Evolutionary conservation across 495 filamentous ascomycete species (phyloP).

Genomic region (Trichoderma orchidacearum): DNA sequence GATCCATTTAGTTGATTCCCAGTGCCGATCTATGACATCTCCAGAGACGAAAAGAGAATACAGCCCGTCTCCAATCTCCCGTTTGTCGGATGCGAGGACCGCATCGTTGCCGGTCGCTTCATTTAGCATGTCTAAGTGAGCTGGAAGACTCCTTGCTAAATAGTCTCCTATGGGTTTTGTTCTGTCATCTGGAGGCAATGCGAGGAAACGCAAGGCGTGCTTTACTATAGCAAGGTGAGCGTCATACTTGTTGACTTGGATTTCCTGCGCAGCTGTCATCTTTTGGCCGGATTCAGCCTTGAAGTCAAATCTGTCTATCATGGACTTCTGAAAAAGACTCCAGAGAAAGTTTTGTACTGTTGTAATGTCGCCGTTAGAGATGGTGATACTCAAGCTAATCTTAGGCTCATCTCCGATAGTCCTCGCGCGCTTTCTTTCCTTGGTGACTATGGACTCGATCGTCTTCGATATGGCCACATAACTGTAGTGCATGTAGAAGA

Average conservation of each 20-base stretch:
- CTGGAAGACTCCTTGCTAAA: neutral
- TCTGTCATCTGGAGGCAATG: slow-evolving; percentile 4
- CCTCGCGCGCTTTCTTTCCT: slow-evolving; percentile 6
- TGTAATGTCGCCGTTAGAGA: slow-evolving; percentile 10
- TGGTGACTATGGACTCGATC: slow-evolving; percentile 3
- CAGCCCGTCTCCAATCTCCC: slow-evolving; percentile 11
- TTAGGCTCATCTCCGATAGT: slow-evolving; percentile 9
- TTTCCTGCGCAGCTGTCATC: slow-evolving; percentile 5
- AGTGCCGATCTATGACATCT: slow-evolving; percentile 10
- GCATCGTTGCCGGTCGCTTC: slow-evolving; percentile 9
- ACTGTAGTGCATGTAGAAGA: slow-evolving; percentile 5
- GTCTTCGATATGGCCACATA: slow-evolving; percentile 5
- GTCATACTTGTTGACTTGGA: slow-evolving; percentile 12
- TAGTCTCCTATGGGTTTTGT: slow-evolving; percentile 4
- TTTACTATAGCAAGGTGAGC: slow-evolving; percentile 11
- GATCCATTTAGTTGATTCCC: neutral
- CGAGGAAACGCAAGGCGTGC: slow-evolving; percentile 8
- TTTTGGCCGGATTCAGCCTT: slow-evolving; percentile 6
- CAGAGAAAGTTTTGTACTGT: slow-evolving; percentile 8
- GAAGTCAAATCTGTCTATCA: slow-evolving; percentile 9
- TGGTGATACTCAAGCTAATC: slow-evolving; percentile 12
- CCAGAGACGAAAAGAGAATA: slow-evolving; percentile 11
- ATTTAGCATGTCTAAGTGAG: neutral
- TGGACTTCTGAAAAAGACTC: neutral
- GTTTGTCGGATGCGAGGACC: slow-evolving; percentile 10